Base-by-base conservation (phyloP, 1,139 yeast genomes). In the Protomyces arabidopsidicola region DNA sequence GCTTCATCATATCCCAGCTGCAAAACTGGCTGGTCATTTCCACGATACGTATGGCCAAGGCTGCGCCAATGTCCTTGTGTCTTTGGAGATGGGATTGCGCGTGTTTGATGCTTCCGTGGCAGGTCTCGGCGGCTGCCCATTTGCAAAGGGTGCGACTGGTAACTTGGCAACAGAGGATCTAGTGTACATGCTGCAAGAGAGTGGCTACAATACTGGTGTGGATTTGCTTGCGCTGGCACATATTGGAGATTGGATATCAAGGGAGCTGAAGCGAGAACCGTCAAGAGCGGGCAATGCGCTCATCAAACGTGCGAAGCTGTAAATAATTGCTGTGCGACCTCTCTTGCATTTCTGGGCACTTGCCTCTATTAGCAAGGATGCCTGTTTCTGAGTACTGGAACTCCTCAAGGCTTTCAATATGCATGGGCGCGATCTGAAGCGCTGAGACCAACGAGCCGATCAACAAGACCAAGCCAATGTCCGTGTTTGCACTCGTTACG, bases 91-190 rank as follows among this genome's bases (percentile, higher is more conserved):
- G 73, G 77, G 77, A 2, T 64, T 75, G 35, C 66, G 75, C 24
- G 71, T 70, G 4, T 74, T 75, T 9, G 77, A 75, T 65, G 65
- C 73, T 39, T 71, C 74, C 27, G 75, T 74, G 0, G 76, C 71
- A 14, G 77, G 77, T 1, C 72, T 75, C 1, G 77, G 77, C 22
- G 77, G 77, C n/a, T 75, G 77, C 62, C 77, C 77, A 2, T 75
- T 73, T 60, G 76, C 77, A 34, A 74, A 72, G 63, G 77, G 77
- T 2, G 76, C 77, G 5, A 72, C 75, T 20, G 77, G 77, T 20
- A 75, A 75, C 59, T 75, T 75, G 2, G 70, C 76, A 2, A 74
- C 76, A 2, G 77, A 75, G 56, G 77, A 75, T 59, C 72, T 75
- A 1, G 75, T 73, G 16, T 75, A 75, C 62, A 72, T 75, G n/a